Evolutionary conservation across 192 early-diverging fungal species (phyloP).

Genomic region (Allomyces macrogynus): DNA sequence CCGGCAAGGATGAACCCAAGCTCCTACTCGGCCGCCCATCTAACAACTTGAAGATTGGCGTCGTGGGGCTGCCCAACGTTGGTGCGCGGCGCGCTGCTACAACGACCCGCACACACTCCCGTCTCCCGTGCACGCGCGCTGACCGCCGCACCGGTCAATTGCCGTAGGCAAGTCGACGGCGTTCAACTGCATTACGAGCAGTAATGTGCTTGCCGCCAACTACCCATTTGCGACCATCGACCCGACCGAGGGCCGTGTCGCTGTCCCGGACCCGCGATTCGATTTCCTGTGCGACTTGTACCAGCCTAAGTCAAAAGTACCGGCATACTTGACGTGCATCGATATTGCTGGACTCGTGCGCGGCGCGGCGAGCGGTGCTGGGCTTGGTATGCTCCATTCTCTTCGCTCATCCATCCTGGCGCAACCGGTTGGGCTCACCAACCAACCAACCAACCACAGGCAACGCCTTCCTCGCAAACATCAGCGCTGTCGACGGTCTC

Average conservation of each 20-base stretch:
- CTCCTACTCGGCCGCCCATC: conserved; percentile 54
- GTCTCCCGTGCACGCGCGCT: not conserved
- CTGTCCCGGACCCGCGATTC: conserved; percentile 76
- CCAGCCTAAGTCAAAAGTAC: conserved; percentile 41
- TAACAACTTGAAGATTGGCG: conserved; percentile 82
- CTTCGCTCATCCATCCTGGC: too few relatives aligned
- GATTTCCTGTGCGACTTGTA: conserved; percentile 56
- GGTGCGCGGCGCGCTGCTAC: conserved; percentile 39
- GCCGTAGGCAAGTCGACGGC: conserved; percentile 46
- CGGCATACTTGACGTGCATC: conserved; percentile 72
- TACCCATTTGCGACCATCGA: conserved; percentile 97
- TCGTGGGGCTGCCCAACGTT: conserved; percentile 95
- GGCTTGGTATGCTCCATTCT: conserved; percentile 31
- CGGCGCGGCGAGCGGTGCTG: conserved; percentile 55
- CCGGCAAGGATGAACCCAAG: conserved; percentile 36
- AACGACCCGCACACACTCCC: conserved; percentile 9
- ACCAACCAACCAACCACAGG: conserved; percentile 11
- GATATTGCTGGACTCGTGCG: conserved; percentile 98
- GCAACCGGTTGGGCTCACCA: not conserved
- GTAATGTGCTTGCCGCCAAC: conserved; percentile 60
- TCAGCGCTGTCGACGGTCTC: conserved; percentile 64
- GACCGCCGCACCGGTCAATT: not conserved
- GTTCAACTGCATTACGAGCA: conserved; percentile 64
- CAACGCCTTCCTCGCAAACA: conserved; percentile 88
- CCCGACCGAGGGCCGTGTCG: conserved; percentile 73